These are phyloP conservation scores for Inga laurina DNA, from an alignment of 306 rosid species.

Conservation along the genomic window DNA sequence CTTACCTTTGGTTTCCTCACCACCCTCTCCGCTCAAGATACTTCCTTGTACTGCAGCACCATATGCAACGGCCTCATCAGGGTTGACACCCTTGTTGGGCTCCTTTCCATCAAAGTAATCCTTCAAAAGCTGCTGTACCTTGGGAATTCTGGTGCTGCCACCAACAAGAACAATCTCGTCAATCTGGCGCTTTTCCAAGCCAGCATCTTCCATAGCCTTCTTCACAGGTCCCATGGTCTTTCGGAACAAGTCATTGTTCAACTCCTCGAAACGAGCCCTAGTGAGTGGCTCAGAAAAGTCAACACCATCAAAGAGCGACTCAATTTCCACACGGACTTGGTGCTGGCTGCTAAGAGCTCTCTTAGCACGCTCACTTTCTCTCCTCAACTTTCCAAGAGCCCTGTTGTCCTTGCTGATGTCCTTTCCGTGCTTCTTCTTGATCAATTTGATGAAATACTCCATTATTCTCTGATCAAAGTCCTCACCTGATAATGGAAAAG, in stretches of 20 bases:
- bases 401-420: constrained; percentile 98
- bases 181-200: neutral
- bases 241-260: neutral
- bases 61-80: neutral
- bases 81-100: neutral
- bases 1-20: constrained; percentile 94
- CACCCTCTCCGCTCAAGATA: constrained; percentile 99
- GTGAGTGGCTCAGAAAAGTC: neutral
- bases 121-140: neutral
- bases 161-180: neutral
- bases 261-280: constrained; percentile 46
- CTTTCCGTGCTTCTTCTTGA: constrained; percentile 93
- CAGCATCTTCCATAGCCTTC: neutral
- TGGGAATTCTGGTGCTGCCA: neutral
- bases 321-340: constrained; percentile 55
- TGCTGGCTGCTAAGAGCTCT: constrained; percentile 99
- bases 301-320: neutral
- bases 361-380: constrained; percentile 96
- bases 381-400: constrained; percentile 93
- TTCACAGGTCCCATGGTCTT: constrained; percentile 1
- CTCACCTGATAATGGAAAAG: neutral
- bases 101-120: neutral
- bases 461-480: neutral
- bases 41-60: constrained; percentile 38
- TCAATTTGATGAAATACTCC: constrained; percentile 95